Evolutionary conservation across 768 basidiomycete species (phyloP), one percentile per base, ranked within the genome.

Genomic region (Suillus plorans): DNA sequence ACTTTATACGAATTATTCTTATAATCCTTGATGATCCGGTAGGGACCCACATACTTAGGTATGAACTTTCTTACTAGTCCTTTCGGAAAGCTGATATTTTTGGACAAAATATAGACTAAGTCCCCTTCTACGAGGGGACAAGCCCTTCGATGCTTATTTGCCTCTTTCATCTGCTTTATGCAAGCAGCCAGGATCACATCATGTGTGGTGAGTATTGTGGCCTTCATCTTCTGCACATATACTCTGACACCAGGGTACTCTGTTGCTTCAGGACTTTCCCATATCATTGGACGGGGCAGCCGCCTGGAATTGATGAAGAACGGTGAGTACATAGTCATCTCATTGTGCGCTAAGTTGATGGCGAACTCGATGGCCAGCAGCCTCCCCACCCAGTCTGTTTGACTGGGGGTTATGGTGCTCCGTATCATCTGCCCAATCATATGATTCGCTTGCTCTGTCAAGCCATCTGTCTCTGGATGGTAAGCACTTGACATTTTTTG

Each of bases 401-500:
- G 76, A 42, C 72, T 65, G 5, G 63, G 62, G 2, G 39, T 2
- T 3, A 77, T 68, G 55, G 67, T 72, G 34, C 69, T 63, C 22
- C 73, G 13, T 3, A 78, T 47, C 75, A 76, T 77, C 44, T 77
- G 75, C 1, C 67, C 71, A 0, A 78, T 61, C 0, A 73, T 76
- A 13, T 69, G 55, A 31, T 77, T 79, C 2, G 58, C 37, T 8
- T 76, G 69, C 61, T 83, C 79, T 0, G 78, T 80, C 0, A 74
- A 67, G 0, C 80, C 80, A 64, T 82, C 79, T 0, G 80, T 79
- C 63, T 84, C 71, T 5, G 82, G 80, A 63, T 84, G 81, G 63
- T 75, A 82, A 0, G 80, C 68, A 0, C 76, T 77, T 0, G 78
- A 80, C 44, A 45, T 45, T 1, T 69, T 60, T 0, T 79, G 66